Evolutionary conservation across 164 flowering plant species (phyloP), one percentile per base, ranked within the genome.

Genomic region (Saururus chinensis): DNA sequence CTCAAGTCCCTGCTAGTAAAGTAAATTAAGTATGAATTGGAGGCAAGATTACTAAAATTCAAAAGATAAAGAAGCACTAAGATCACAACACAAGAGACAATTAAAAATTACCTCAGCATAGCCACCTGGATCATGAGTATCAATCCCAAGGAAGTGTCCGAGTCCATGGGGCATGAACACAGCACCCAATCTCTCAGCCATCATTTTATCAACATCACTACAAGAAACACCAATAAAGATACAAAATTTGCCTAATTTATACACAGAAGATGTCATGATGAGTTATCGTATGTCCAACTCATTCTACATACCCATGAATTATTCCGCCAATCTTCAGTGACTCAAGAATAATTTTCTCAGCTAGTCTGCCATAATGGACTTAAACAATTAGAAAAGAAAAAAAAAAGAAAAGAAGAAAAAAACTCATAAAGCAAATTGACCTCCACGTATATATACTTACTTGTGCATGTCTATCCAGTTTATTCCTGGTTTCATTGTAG

Each of bases 61-160:
- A 10, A 25, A 62, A 5, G 40, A 37, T 24, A 52, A 51, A 19
- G 35, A 16, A 35, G 19, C 35, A 53, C 40, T 11, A 51, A 63
- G 24, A 37, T 17, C 7, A 49, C 59, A 51, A n/a, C n/a, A 49
- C 10, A 41, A 57, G 60, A 60, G 19, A 30, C 25, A 41, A 56
- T 45, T 5, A 65, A 42, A 14, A 25, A 51, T 4, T n/a, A 88
- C 97, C 95, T 82, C 66, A 51, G 71, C 68, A 76, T 84, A 92
- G 70, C 98, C 98, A 10, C 98, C 98, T 30, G 96, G 91, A 79
- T 92, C 98, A 78, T 92, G 98, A 54, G 98, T 89, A 68, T 92
- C 98, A 62, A 92, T 73, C 25, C 98, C 98, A 64, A 92, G 69
- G 66, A 92, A 81, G 75, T 92, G 98, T 21, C 98, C 98, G 59